Evolutionary conservation across 1,284 basidiomycete genomes (phyloP), one percentile per base, ranked within the genome.

Genomic region (Trichosporon faecale): DNA sequence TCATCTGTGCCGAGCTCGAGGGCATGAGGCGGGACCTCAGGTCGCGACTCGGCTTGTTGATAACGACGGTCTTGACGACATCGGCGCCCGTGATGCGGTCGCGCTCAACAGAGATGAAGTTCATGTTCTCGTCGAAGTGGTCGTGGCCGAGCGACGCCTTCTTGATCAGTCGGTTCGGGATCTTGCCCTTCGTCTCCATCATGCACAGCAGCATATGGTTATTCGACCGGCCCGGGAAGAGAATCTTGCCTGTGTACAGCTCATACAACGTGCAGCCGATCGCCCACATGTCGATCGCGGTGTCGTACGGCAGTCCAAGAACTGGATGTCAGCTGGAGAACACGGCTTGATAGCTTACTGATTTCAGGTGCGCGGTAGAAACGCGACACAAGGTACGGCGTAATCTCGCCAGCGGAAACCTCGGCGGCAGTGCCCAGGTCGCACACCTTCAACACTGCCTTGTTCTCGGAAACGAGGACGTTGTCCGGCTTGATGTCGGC

Each of bases 301-400:
- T 90, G 83, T 98, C 97, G 79, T 98, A 98, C 0, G 95, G 93
- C 52, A 93, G 89, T 18, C 97, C 97, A 66, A 99, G 89, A 78
- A 99, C 95, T 97, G 76, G 33, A 67, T 67, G 61, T 60, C 8
- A 68, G 66, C 57, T n/a, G 8, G 14, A 18, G 9, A 23, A 7
- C 46, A 9, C 11, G 16, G 18, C 18, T n/a, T 4, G 40, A 18
- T 33, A 16, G 12, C 90, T 81, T 79, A 98, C 95, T 99, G 80
- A 99, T 98, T 85, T 99, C 97, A 1, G 97, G 97, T 1, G 97
- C 96, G 64, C 97, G 92, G 81, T 99, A 99, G 85, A 99, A 99
- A 60, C 97, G 88, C 75, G 93, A 95, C 69, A 99, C 97, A 68
- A 99, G 90, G 82, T 99, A 99, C 2, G 97, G 97, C 1, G 97